A percentile compares a stretch with the other conserved stretches of the same genome.
phyloP scores from a whole-genome alignment of 306 rosid genomes.

The Ormosia emarginata region DNA sequence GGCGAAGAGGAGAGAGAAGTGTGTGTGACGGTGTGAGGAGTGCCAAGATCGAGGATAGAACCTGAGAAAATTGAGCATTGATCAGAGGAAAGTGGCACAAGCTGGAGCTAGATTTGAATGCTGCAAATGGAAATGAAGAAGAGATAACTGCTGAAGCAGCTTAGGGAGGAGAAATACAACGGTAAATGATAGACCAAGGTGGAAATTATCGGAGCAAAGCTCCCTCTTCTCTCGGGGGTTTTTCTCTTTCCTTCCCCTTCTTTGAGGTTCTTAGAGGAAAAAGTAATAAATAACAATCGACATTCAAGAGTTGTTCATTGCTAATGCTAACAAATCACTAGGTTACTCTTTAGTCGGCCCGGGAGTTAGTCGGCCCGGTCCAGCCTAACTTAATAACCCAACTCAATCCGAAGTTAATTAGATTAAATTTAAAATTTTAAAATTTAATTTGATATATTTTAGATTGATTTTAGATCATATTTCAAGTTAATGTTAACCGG shows the following conservation, averaged over 20 bases:
- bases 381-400: too few relatives aligned
- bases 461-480: too few relatives aligned
- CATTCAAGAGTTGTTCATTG: too few relatives aligned
- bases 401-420: too few relatives aligned
- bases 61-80: neutral
- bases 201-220: neutral
- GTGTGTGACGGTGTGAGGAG: neutral
- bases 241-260: neutral
- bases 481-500: too few relatives aligned
- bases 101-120: slow-evolving; percentile 9
- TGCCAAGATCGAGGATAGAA: neutral
- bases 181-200: neutral
- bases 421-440: too few relatives aligned
- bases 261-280: too few relatives aligned
- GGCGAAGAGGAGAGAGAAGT: neutral
- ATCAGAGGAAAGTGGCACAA: neutral
- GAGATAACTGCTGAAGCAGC: neutral
- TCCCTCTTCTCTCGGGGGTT: neutral
- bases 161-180: neutral
- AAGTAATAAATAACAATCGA: too few relatives aligned
- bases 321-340: too few relatives aligned
- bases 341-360: too few relatives aligned
- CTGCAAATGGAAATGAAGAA: neutral
- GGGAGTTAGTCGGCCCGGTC: too few relatives aligned
- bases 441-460: too few relatives aligned